Base-by-base conservation (phyloP, 768 basidiomycete species). In the Lentinus brumalis region DNA sequence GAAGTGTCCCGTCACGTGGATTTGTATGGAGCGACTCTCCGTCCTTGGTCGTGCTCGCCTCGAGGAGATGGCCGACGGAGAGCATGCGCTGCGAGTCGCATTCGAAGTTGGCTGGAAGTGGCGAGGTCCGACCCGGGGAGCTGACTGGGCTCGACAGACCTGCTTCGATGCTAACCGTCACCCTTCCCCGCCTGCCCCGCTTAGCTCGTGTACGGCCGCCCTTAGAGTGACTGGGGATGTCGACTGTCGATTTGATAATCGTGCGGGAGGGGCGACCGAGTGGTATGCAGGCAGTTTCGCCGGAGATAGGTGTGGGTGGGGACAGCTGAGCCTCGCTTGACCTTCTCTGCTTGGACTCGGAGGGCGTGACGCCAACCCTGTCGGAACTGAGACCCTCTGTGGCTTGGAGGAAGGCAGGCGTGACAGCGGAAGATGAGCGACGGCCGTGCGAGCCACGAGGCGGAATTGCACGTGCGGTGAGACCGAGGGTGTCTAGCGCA, bases 1-100 rank as follows among this genome's bases (percentile, higher is more conserved):
- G 94, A 78, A 97, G 94, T 77, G 96, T 96, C 53, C 94, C 76
- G 67, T 93, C 93, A 12, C 92, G 88, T 1, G 91, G 87, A 47
- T 92, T 89, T 11, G 77, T 73, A 11, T 76, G 74, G 5, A 63
- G 63, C 14, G 61, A 59, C 38, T 79, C 67, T 6, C 79, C 70
- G 68, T 86, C 86, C 69, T 83, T 73, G 32, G 67, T 68, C 5
- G 65, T 16, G 55, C 74, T 79, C 2, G 14, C 18, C 2, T 83
- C 77, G 45, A 86, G 83, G 96, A 94, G 98, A 47, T 92, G 85
- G 72, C 96, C 94, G 29, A 85, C 89, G n/a, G 88, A 82, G 8
- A 78, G 64, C 67, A 90, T 35, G 35, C 21, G 21, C 21, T 26
- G 21, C 21, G 21, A 26, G 21, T 1, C 21, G 21, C 21, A 26